Percentiles rank a stretch among this genome's conserved stretches.
Conservation (phyloP, 1,284 basidiomycete genomes). For the Ustilago curta region DNA sequence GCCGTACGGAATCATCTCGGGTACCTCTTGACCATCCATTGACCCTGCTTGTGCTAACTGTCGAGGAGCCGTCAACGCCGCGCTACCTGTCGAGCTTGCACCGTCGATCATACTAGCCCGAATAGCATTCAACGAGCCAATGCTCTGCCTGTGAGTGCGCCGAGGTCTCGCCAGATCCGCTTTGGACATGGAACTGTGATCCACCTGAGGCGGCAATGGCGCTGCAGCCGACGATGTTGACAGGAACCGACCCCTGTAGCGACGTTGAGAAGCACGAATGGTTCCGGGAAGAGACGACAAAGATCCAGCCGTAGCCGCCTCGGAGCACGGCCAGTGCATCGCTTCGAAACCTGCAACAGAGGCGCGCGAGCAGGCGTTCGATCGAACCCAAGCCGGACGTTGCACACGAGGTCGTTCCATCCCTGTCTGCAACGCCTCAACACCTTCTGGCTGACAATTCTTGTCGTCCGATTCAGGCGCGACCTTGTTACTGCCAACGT, state of each 20-base stretch:
- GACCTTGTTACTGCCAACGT: not conserved
- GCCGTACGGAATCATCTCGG: conserved; percentile 23
- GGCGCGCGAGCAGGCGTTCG: not conserved
- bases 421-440: conserved; percentile 1
- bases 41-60: not conserved
- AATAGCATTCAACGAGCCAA: conserved; percentile 18
- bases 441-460: conserved; percentile 27
- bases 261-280: not conserved
- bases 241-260: conserved; percentile 18
- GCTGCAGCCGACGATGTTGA: conserved; percentile 16
- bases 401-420: not conserved
- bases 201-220: conserved; percentile 20
- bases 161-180: conserved; percentile 5
- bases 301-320: not conserved
- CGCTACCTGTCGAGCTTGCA: not conserved
- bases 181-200: conserved; percentile 4
- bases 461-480: conserved; percentile 16
- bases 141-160: conserved; percentile 9
- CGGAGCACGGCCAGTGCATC: conserved; percentile 7
- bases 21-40: not conserved
- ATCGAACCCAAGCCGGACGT: conserved; percentile 9
- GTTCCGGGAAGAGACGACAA: conserved; percentile 6
- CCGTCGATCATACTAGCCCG: conserved; percentile 8
- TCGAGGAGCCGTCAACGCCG: not conserved
- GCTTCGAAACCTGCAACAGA: conserved; percentile 3